Evolutionary conservation across 1,284 basidiomycete species (phyloP).

Genomic region (Trichosporon inkin): DNA sequence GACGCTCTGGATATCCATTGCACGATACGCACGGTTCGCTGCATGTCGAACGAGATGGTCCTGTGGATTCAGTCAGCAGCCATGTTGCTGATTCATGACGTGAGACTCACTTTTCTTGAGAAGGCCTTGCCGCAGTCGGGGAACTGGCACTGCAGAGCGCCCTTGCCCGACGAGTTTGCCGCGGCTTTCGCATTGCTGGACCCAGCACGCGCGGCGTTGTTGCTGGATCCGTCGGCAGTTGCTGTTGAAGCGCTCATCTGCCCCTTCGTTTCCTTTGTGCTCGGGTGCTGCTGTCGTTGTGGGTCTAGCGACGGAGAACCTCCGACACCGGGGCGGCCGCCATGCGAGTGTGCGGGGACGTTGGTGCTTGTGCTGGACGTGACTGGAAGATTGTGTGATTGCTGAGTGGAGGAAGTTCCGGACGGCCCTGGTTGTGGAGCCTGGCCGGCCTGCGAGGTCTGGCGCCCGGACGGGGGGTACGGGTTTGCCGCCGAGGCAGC

Average conservation of each 20-base stretch:
- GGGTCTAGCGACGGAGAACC: conserved; percentile 1
- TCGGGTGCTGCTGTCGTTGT: not conserved
- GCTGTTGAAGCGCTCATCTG: conserved; percentile 5
- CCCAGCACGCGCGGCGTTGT: not conserved
- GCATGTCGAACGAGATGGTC: conserved; percentile 43
- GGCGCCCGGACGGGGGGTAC: not conserved
- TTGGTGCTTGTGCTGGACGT: not conserved
- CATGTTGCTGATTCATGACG: not conserved
- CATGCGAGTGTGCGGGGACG: not conserved
- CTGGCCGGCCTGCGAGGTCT: not conserved
- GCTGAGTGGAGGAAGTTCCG: conserved; percentile 3
- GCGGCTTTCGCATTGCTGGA: not conserved
- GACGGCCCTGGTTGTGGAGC: not conserved
- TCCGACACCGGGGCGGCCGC: not conserved
- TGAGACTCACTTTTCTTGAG: conserved; percentile 39
- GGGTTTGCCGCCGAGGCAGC: conserved; percentile 1
- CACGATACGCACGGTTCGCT: conserved; percentile 37
- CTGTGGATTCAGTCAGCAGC: conserved; percentile 21
- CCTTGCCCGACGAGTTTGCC: not conserved
- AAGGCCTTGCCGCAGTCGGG: conserved; percentile 38
- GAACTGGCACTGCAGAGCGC: conserved; percentile 24
- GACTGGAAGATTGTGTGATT: not conserved
- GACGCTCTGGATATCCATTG: not conserved
- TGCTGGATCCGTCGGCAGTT: not conserved
- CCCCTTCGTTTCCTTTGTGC: not conserved